Evolutionary conservation across 2,329 filamentous ascomycete species (phyloP), one percentile per base, ranked within the genome.

Genomic region (Laburnicola sp.): DNA sequence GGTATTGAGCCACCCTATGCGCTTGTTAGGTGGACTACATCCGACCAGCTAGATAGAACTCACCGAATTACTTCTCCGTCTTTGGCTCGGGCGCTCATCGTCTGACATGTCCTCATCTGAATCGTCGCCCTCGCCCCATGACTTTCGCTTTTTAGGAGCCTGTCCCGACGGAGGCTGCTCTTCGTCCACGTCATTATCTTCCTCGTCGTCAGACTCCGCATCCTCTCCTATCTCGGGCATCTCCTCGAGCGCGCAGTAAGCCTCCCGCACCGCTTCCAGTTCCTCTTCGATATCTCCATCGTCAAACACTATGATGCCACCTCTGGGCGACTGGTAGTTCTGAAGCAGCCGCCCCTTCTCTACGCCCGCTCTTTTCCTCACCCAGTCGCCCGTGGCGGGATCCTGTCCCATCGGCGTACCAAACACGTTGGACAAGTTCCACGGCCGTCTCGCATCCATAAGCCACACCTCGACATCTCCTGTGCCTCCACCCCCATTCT

Each of bases 381-480:
- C 69, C 31, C 76, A 70, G 22, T 78, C 74, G 25, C 74, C 75
- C 22, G 80, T 79, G 32, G 78, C 72, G 8, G 76, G 72, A 22
- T 82, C 76, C 28, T 61, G 58, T 22, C 58, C 60, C 8, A 68
- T 58, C 7, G 70, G 69, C 3, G 89, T 88, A 9, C 88, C 91
- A 76, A 97, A 97, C 10, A 97, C 85, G 71, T 99, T 99, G 57
- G 85, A 86, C 66, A 99, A 71, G 70, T 99, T 97, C 91, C 93
- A 97, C 10, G 94, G 94, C 53, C 94, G 82, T 72, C 94, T 84
- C 26, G 93, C 85, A 74, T 99, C 94, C 53, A 97, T 81, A 8
- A 97, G 82, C 94, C 94, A 99, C 28, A 97, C 88, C 70, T 97
- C 91, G 1, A 97, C 89, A n/a, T 89, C 89, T 32, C 87, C 85